Percentiles rank a stretch among this genome's conserved stretches.
Conservation (phyloP, 1,284 basidiomycete genomes). For the Ceratobasidium sp. region DNA sequence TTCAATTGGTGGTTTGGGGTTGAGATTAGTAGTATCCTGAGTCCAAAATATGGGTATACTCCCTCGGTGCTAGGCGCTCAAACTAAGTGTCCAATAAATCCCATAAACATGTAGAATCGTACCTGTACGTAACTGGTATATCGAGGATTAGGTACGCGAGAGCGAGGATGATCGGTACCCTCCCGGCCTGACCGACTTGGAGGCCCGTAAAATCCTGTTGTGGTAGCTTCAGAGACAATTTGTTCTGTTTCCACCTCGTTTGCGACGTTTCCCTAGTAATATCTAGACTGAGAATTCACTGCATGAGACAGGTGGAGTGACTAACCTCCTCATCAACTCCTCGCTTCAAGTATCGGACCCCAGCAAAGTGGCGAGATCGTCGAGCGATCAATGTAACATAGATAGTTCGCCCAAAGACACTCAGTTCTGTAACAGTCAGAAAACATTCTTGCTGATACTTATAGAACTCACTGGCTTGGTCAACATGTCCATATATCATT, state of each 20-base stretch:
- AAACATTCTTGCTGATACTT: conserved; percentile 12
- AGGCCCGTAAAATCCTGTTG: conserved; percentile 87
- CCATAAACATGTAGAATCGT: conserved; percentile 37
- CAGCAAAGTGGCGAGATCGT: conserved; percentile 94
- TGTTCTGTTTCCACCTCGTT: conserved; percentile 99
- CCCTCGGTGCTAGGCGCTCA: conserved; percentile 75
- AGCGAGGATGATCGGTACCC: conserved; percentile 35
- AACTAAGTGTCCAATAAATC: not conserved
- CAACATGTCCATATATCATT: conserved; percentile 94
- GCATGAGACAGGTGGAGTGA: not conserved
- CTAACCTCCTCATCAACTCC: conserved; percentile 89
- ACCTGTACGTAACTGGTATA: conserved; percentile 96
- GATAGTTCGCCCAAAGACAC: conserved; percentile 87
- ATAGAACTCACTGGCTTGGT: conserved; percentile 86
- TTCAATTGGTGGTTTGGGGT: conserved; percentile 92
- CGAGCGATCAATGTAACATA: conserved; percentile 95
- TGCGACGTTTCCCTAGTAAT: conserved; percentile 87
- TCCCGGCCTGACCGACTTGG: conserved; percentile 30
- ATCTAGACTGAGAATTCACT: not conserved
- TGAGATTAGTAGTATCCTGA: conserved; percentile 91
- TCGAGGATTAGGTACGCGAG: conserved; percentile 70
- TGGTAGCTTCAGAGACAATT: conserved; percentile 93
- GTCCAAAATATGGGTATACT: conserved; percentile 98
- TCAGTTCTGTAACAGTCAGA: conserved; percentile 70
- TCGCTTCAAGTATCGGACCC: conserved; percentile 93